Conservation (phyloP, 352 stramenopile species). For the Phytopythium oedochilum region DNA sequence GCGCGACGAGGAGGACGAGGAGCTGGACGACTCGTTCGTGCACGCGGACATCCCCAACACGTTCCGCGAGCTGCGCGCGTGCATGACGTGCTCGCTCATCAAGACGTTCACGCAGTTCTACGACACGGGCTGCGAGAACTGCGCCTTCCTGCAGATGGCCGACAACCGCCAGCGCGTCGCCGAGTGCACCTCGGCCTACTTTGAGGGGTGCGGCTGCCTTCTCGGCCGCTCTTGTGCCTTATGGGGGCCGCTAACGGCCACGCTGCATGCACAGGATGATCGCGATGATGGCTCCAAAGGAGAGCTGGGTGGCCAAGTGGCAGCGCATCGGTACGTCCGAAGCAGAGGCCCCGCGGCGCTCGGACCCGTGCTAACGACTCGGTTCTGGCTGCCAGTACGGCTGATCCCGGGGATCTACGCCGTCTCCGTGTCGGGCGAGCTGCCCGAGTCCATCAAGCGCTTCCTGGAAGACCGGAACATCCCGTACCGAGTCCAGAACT, state of each 20-base stretch:
- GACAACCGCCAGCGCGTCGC: constrained; percentile 87
- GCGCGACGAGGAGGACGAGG: constrained; percentile 79
- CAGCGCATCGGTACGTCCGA: constrained; percentile 69
- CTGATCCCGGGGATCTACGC: constrained; percentile 84
- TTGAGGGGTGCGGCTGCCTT: constrained; percentile 58
- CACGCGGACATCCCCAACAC: constrained; percentile 87
- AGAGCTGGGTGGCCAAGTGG: constrained; percentile 90
- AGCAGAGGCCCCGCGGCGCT: neutral
- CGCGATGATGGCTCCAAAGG: constrained; percentile 86
- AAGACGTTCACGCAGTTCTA: constrained; percentile 91
- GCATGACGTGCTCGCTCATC: constrained; percentile 87
- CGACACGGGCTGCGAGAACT: constrained; percentile 88
- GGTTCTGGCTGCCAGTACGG: constrained; percentile 43
- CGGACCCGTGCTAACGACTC: neutral
- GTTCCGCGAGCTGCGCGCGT: constrained; percentile 84
- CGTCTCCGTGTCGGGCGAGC: constrained; percentile 80
- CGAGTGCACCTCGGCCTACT: constrained; percentile 87
- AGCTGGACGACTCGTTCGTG: constrained; percentile 69
- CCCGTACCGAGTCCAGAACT: constrained; percentile 74
- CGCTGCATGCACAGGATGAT: constrained; percentile 51
- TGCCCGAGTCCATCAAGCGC: constrained; percentile 85
- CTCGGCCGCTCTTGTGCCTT: neutral
- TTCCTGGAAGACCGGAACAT: constrained; percentile 88
- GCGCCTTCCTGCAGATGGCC: constrained; percentile 85
- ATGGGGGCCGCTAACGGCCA: neutral